Evolutionary conservation across 1,284 basidiomycete species (phyloP), one percentile per base, ranked within the genome.

Genomic region (Ceratobasidium sp.): DNA sequence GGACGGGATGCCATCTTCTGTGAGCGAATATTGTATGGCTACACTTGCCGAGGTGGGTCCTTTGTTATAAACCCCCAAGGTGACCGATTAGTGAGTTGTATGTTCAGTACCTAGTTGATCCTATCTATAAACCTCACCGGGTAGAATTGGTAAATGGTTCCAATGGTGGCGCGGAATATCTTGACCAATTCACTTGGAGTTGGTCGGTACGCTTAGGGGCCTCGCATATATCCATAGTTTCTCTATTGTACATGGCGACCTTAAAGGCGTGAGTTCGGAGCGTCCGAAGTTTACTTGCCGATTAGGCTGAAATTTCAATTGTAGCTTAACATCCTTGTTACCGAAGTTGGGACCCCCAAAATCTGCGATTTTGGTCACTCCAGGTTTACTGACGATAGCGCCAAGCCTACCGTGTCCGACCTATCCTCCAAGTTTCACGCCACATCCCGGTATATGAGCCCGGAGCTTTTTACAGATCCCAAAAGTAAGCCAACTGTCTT

Each of bases 351-450:
- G 9, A 74, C 59, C 7, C 57, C 70, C 7, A 74, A 74, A 62
- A 61, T 74, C 23, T 74, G 70, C 28, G 70, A 74, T 26, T 74
- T 74, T 64, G 70, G 70, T 20, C 56, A 74, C 48, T 62, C 70
- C 1, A 42, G 70, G 5, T 74, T 74, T 33, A 40, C 20, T 12
- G 12, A 48, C 46, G 70, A 52, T 23, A 42, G 40, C 28, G 42
- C 70, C 17, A 13, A 74, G 4, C 33, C 46, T 13, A 20, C n/a
- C 4, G 28, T 59, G 15, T 62, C 70, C 17, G 70, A 74, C 17
- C 2, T 62, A 3, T 74, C 70, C 6, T 74, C 70, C 23, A 46
- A 33, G 44, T 74, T 74, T 40, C 70, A 74, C 26, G 70, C 70
- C 9, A 74, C 70, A 0, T 64, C 70, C 23, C 57, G 70, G 20